Evolutionary conservation across 2,329 filamentous ascomycete genomes (phyloP), one percentile per base, ranked within the genome.

Genomic region (Talaromyces atroroseus): DNA sequence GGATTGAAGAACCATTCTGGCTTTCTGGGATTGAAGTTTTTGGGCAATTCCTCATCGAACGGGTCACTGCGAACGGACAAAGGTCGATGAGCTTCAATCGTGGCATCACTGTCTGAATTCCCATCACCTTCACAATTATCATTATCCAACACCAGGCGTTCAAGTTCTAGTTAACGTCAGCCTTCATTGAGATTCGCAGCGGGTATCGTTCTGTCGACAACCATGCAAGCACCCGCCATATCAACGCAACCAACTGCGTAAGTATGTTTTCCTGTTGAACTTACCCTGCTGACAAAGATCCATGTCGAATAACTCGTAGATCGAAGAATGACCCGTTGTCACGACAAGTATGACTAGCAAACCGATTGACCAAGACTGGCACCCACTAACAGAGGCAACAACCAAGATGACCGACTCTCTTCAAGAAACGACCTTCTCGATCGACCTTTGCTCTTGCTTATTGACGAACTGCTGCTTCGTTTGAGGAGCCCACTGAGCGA

Each of bases 1-100:
- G 46, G 52, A 16, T 47, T 54, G 14, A 42, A 24, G 48, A 54
- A 54, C 52, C 52, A 54, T 44, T 54, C 52, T n/a, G 42, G 45
- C 34, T 46, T 36, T 29, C 52, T 34, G 26, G 45, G 52, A 10
- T 46, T 24, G 26, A 54, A 54, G 45, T 54, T 34, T 3, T 49
- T 24, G 10, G 52, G 52, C 34, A 54, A 44, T 49, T 49, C 52
- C 18, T 49, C 38, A 20, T 54, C 52, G 16, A 54, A 54, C 5
- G 52, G 52, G 44, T 54, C 40, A 26, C 52, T 54, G 26, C 44
- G 52, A 42, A 46, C 26, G 4, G 52, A 54, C 11, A 45, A 54
- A 16, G 44, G 16, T 34, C 44, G 51, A 21, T 32, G 46, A 5
- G n/a, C 23, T 32, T 21, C 32, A 8, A 42, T 21, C 6, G 52